Evolutionary conservation across 768 basidiomycete genomes (phyloP), one percentile per base, ranked within the genome.

Genomic region (Cytidiella melzeri): DNA sequence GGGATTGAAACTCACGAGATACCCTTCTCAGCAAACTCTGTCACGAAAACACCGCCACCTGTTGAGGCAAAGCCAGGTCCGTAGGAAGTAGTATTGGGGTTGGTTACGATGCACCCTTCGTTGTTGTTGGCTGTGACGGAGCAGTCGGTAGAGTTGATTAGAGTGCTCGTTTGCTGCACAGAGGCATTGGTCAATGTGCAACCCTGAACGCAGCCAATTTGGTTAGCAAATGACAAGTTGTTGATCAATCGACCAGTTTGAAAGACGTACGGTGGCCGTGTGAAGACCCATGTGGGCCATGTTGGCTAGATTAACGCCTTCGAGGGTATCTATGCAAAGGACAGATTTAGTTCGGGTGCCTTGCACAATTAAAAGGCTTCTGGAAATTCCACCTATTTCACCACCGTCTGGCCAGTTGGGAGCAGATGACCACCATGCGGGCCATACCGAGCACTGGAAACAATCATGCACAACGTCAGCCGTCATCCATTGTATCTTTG

Each of bases 211-310:
- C 25, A 2, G 13, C n/a, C n/a, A n/a, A n/a, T n/a, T 23, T 4
- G 1, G 40, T 20, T 12, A 49, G 36, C 27, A 7, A 51, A 47
- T 50, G 24, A 21, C 25, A 45, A 26, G n/a, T n/a, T n/a, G n/a
- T n/a, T 21, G 41, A 7, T 18, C 5, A 6, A 15, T 47, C 19
- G 23, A 18, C 41, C n/a, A 13, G 18, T 13, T 26, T 28, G 43
- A 45, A 50, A 24, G 48, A 62, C 71, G 21, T 50, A 73, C 76
- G 0, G 77, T 63, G 36, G 73, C 69, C 0, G 87, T 87, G 63
- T 92, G 90, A 13, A 92, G 68, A 0, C 90, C 74, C 74, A 85
- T 80, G 61, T 86, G 84, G 53, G 84, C 87, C 47, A 70, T 67
- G 3, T 72, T 70, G 37, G 75, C 75, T 43, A 75, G 61, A 65